A percentile compares a stretch with the other conserved stretches of the same genome.
phyloP scores from a whole-genome alignment of 768 basidiomycete species.

The Mycena galopus region DNA sequence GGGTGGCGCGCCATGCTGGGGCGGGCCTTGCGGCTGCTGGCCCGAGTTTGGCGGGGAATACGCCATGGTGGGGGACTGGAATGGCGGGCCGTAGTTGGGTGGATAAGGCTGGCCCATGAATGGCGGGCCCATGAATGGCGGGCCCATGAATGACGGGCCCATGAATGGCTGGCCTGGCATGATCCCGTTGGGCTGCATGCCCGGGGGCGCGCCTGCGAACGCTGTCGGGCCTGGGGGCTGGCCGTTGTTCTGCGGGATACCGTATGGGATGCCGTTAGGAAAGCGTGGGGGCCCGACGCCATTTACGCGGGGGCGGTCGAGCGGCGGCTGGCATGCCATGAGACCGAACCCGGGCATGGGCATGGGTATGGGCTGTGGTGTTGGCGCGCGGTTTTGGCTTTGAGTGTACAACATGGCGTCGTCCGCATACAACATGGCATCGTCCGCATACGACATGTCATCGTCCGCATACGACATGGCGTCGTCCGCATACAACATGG shows the following conservation, averaged over 20 bases:
- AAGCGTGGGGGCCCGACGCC: conserved; percentile 39
- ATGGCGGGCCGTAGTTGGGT: conserved; percentile 62
- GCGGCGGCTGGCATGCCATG: conserved; percentile 42
- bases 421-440: conserved; percentile 54
- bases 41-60: conserved; percentile 67
- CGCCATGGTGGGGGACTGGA: conserved; percentile 76
- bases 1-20: conserved; percentile 48
- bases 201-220: conserved; percentile 43
- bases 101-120: conserved; percentile 50
- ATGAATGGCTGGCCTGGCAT: conserved; percentile 40
- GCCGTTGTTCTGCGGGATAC: conserved; percentile 41
- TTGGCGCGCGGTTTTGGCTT: conserved; percentile 40
- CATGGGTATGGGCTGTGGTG: conserved; percentile 27
- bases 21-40: conserved; percentile 40
- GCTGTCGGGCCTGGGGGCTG: conserved; percentile 46
- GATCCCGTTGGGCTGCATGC: conserved; percentile 40
- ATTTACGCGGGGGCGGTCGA: conserved; percentile 39
- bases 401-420: conserved; percentile 34
- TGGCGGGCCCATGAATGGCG: conserved; percentile 38
- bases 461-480: too few species aligned
- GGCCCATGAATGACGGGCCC: conserved; percentile 45
- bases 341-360: conserved; percentile 39
- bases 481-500: conserved; percentile 75
- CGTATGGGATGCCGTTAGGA: conserved; percentile 46
- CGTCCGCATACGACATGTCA: conserved; percentile 64